These are phyloP conservation scores for Atkinsonella texensis DNA, from an alignment of 2,329 filamentous ascomycete species.

Conservation along the genomic window DNA sequence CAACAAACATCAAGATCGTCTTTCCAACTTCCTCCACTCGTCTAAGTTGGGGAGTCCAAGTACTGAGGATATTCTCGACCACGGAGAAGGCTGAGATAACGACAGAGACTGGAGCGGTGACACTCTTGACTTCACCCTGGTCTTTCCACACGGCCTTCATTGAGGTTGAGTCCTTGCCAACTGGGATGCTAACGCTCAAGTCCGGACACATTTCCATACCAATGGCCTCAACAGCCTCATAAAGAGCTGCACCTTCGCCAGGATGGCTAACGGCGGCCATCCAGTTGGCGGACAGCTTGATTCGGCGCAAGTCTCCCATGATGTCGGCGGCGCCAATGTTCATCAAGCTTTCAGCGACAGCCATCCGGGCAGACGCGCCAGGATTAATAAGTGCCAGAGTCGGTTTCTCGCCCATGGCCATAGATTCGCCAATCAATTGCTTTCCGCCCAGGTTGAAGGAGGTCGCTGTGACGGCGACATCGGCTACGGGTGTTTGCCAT, in stretches of 20 bases:
- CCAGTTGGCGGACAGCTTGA: conserved; percentile 94
- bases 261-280: conserved; percentile 94
- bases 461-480: conserved; percentile 85
- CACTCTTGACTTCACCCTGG: conserved; percentile 58
- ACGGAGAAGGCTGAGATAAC: conserved; percentile 85
- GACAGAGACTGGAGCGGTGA: conserved; percentile 83
- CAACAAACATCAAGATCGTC: conserved; percentile 79
- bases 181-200: conserved; percentile 86
- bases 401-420: conserved; percentile 93
- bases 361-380: conserved; percentile 88
- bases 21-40: conserved; percentile 80
- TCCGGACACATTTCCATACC: conserved; percentile 85
- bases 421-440: conserved; percentile 78
- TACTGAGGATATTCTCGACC: conserved; percentile 69
- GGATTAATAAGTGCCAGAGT: conserved; percentile 81
- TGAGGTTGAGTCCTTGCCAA: conserved; percentile 95
- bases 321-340: conserved; percentile 73
- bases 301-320: conserved; percentile 60
- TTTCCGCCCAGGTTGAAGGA: conserved; percentile 56
- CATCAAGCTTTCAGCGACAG: conserved; percentile 84
- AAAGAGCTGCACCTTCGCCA: conserved; percentile 83
- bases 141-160: conserved; percentile 98
- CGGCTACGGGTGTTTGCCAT: conserved; percentile 89
- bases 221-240: conserved; percentile 87
- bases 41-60: conserved; percentile 86